Evolutionary conservation across 139 green algal species (phyloP).

Genomic region (Chlamydomonas asymmetrica): DNA sequence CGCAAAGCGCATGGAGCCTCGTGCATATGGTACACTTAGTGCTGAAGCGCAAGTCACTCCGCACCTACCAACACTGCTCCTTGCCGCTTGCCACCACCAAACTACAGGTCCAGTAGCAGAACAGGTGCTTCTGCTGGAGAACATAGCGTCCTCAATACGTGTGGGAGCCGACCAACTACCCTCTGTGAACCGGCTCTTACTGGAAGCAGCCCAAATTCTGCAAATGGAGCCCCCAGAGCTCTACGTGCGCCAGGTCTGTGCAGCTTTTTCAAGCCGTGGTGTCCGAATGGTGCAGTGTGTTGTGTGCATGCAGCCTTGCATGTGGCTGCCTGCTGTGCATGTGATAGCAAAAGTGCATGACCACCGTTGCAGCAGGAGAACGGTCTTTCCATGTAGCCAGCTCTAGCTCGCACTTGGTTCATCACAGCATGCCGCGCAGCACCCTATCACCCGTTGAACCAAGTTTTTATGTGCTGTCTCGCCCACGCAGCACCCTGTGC

Average conservation of each 20-base stretch:
- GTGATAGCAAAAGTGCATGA: too few relatives aligned
- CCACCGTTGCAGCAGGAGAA: neutral
- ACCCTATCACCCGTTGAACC: neutral
- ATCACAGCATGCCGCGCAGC: neutral
- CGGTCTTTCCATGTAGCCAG: neutral
- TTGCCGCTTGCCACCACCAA: neutral
- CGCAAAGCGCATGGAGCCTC: neutral
- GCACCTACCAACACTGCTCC: neutral
- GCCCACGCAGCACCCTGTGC: slow-evolving; percentile 69
- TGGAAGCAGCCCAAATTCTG: slow-evolving; percentile 72
- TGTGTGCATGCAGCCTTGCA: too few relatives aligned
- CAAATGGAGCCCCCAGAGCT: slow-evolving; percentile 86
- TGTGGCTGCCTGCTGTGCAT: too few relatives aligned
- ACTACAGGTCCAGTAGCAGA: slow-evolving; percentile 72
- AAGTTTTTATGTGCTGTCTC: neutral
- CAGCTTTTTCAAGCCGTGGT: too few relatives aligned
- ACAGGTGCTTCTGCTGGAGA: slow-evolving; percentile 91
- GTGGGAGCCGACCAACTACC: slow-evolving; percentile 84
- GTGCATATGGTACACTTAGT: too few relatives aligned
- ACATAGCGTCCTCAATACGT: slow-evolving; percentile 86
- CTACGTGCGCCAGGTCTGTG: slow-evolving; percentile 78
- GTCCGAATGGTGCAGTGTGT: too few relatives aligned
- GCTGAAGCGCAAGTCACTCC: too few relatives aligned
- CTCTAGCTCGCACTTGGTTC: neutral
- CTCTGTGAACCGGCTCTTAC: slow-evolving; percentile 72